Evolutionary conservation across 345 rosid species (phyloP), one percentile per base, ranked within the genome.

Genomic region (Euclidium syriacum): DNA sequence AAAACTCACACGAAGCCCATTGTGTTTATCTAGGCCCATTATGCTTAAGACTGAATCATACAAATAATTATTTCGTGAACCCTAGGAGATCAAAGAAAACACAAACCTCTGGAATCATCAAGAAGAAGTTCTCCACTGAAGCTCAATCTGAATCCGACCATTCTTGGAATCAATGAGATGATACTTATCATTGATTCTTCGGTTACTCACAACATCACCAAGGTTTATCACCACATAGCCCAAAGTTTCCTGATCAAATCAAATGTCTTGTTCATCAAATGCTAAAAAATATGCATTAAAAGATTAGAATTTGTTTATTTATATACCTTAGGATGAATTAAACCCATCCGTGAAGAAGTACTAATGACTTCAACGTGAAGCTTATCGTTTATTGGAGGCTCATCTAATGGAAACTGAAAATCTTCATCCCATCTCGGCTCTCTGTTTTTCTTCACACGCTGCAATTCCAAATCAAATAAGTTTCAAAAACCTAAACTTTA

Each of bases 381-480:
- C 74, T 70, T 88, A 20, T 86, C 96, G 24, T 87, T 76, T 24
- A 64, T 56, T 4, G 99, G 97, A 23, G 97, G 92, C 58, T 87
- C 90, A 14, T 87, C 97, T 52, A 94, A 75, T 46, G 58, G 81
- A 47, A 84, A 94, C 71, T 85, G 85, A 65, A 87, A 90, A 48
- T 88, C 95, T 64, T 90, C 99, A 41, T 85, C 96, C 96, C 95
- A 90, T 72, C 89, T 86, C 5, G 99, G 99, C 41, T 86, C 97
- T 77, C 99, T 71, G 73, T 73, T 84, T 78, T 86, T 90, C 87
- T 83, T 87, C 52, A 90, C 39, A 29, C 76, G 74, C 99, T 94
- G 81, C 52, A 62, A 12, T 7, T 36, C 17, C 17, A 12, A 52
- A 5, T 4, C 36, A 48, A 62, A 52, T 2, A 53, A 35, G 29